Evolutionary conservation across 805 yeast species (phyloP).

Genomic region (Wickerhamiella occidentalis): DNA sequence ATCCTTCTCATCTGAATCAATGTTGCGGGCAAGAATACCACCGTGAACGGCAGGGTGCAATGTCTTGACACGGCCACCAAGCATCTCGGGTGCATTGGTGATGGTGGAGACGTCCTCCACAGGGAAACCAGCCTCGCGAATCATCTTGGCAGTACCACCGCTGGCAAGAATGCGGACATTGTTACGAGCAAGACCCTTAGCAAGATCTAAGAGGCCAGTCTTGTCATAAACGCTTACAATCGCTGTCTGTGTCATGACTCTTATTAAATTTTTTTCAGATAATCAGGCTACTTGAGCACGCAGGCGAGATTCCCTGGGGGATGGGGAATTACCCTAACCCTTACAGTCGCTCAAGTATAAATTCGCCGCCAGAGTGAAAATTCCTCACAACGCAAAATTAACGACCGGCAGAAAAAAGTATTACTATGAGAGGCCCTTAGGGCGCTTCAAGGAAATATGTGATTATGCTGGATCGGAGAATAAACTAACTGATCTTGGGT

Average conservation of each 20-base stretch:
- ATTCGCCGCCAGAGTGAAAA: background rate
- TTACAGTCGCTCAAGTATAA: background rate
- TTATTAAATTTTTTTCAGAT: background rate
- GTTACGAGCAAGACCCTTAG: slow-evolving; percentile 83
- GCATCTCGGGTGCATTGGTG: slow-evolving; percentile 98
- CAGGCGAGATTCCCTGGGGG: background rate
- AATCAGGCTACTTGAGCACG: background rate
- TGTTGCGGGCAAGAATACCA: slow-evolving; percentile 79
- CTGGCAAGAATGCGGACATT: slow-evolving; percentile 89
- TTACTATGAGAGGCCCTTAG: slow-evolving; percentile 31
- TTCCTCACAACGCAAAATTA: slow-evolving; percentile 25
- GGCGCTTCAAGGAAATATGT: slow-evolving; percentile 30
- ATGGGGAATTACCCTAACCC: slow-evolving; percentile 6
- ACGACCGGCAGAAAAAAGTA: slow-evolving; percentile 26
- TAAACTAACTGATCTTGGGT: slow-evolving; percentile 46
- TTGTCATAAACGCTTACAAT: slow-evolving; percentile 94
- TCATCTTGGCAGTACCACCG: slow-evolving; percentile 91
- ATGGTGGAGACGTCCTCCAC: slow-evolving; percentile 91
- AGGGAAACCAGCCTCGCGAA: slow-evolving; percentile 95
- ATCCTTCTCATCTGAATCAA: slow-evolving; percentile 83
- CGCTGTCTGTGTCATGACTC: slow-evolving; percentile 47
- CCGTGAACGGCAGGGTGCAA: slow-evolving; percentile 98
- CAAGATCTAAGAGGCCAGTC: slow-evolving; percentile 89
- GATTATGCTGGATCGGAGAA: slow-evolving; percentile 40
- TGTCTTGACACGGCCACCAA: slow-evolving; percentile 97